phyloP scores from a whole-genome alignment of 371 early-diverging fungal species.

The Umbelopsis sp. region DNA sequence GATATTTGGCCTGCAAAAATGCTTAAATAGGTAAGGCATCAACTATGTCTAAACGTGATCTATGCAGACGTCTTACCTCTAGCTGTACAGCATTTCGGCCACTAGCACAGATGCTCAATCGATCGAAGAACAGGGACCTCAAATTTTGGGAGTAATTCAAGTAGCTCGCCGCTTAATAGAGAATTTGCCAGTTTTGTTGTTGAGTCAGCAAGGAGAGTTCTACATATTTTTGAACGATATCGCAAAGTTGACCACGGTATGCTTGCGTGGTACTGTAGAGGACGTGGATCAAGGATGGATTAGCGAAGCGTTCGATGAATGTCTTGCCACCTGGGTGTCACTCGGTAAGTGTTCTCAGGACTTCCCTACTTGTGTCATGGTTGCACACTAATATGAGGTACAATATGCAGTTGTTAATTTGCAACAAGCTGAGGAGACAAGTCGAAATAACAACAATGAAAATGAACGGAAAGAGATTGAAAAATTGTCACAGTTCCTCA shows the following conservation, averaged over 20 bases:
- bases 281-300: constrained; percentile 61
- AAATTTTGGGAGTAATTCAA: constrained; percentile 54
- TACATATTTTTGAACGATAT: constrained; percentile 66
- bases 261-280: constrained; percentile 57
- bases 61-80: not conserved
- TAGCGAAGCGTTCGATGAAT: constrained; percentile 73
- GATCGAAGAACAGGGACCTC: constrained; percentile 45
- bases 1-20: constrained; percentile 58
- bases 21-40: constrained; percentile 59
- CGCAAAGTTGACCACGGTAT: constrained; percentile 63
- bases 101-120: constrained; percentile 38
- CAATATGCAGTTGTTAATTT: not conserved
- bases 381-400: not conserved
- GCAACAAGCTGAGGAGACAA: constrained; percentile 33
- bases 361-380: not conserved
- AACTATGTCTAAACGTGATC: not conserved
- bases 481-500: constrained; percentile 55
- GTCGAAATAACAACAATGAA: constrained; percentile 21
- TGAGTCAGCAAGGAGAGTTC: constrained; percentile 60
- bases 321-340: constrained; percentile 72
- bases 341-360: constrained; percentile 30
- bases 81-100: constrained; percentile 27
- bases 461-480: constrained; percentile 24
- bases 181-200: constrained; percentile 38
- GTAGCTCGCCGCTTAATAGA: constrained; percentile 53